phyloP scores from a whole-genome alignment of 768 basidiomycete species.

The Trametes coccinea region DNA sequence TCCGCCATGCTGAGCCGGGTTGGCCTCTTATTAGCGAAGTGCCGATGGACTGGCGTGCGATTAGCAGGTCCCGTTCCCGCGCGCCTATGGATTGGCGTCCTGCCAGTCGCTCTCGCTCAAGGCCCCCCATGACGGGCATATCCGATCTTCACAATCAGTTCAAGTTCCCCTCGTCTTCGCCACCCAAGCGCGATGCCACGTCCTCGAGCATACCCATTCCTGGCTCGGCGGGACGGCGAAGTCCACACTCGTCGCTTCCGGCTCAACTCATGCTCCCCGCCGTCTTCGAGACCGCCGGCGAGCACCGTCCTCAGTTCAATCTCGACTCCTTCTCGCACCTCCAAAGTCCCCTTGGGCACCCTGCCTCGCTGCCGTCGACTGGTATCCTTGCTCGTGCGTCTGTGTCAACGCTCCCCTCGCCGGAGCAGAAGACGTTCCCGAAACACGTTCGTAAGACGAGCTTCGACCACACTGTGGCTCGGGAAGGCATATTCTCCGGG shows the following conservation, averaged over 20 bases:
- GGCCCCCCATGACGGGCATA: conserved; percentile 57
- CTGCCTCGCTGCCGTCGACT: conserved; percentile 73
- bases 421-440: conserved; percentile 62
- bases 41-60: conserved; percentile 91
- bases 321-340: conserved; percentile 28
- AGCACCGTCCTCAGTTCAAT: conserved; percentile 17
- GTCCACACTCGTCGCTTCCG: conserved; percentile 26
- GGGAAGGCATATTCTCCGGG: conserved; percentile 58
- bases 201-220: conserved; percentile 33
- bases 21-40: conserved; percentile 33
- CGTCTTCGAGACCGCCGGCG: conserved; percentile 28
- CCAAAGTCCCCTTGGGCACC: conserved; percentile 39
- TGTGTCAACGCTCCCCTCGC: conserved; percentile 30
- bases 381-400: conserved; percentile 61
- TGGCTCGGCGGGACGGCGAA: conserved; percentile 28
- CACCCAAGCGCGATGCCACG: conserved; percentile 26
- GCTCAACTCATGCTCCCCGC: conserved; percentile 27
- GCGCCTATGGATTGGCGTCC: conserved; percentile 92
- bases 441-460: conserved; percentile 91
- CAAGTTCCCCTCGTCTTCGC: conserved; percentile 33
- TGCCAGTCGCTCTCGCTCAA: conserved; percentile 72
- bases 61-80: conserved; percentile 88
- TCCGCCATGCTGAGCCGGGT: conserved; percentile 25
- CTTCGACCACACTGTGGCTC: conserved; percentile 88
- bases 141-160: conserved; percentile 31